Percentiles rank a stretch among this genome's conserved stretches.
Evolutionary conservation across 768 basidiomycete species (phyloP).

Genomic region (Tylopilus intermedius): DNA sequence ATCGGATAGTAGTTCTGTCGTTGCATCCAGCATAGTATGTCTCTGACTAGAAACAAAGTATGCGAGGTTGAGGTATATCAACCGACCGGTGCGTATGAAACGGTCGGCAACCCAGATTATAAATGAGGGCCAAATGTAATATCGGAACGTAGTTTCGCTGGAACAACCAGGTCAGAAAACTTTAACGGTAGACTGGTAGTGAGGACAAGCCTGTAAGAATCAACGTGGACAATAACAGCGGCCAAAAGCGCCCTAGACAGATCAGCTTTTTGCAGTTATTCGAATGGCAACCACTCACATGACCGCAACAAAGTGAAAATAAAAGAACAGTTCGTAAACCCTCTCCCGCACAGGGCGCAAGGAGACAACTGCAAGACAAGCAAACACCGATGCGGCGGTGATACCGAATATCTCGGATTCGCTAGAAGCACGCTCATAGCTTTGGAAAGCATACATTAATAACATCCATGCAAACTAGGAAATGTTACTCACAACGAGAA

Average conservation of each 20-base stretch:
- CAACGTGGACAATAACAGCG: slow-evolving; percentile 39
- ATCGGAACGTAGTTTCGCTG: slow-evolving; percentile 17
- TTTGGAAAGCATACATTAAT: background rate
- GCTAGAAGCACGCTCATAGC: slow-evolving; percentile 1
- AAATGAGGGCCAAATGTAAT: slow-evolving; percentile 47
- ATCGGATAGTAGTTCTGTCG: slow-evolving; percentile 38
- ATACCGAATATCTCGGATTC: slow-evolving; percentile 29
- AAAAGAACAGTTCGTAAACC: slow-evolving; percentile 48
- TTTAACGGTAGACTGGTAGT: background rate
- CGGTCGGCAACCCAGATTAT: slow-evolving; percentile 53
- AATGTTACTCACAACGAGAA: slow-evolving; percentile 7
- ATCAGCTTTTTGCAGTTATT: slow-evolving; percentile 36
- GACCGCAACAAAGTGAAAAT: slow-evolving; percentile 40
- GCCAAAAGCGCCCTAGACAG: slow-evolving; percentile 27
- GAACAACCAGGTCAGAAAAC: background rate
- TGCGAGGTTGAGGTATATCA: slow-evolving; percentile 39
- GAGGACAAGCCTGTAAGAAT: slow-evolving; percentile 23
- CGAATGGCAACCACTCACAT: slow-evolving; percentile 25
- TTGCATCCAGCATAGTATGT: slow-evolving; percentile 28
- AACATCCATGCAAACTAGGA: background rate
- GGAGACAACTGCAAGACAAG: slow-evolving; percentile 39
- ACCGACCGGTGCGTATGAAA: slow-evolving; percentile 38
- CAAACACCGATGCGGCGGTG: slow-evolving; percentile 35
- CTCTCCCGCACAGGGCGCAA: slow-evolving; percentile 46
- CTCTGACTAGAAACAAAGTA: slow-evolving; percentile 28